Evolutionary conservation across 495 filamentous ascomycete genomes (phyloP), one percentile per base, ranked within the genome.

Genomic region (Hyaloscypha variabilis): DNA sequence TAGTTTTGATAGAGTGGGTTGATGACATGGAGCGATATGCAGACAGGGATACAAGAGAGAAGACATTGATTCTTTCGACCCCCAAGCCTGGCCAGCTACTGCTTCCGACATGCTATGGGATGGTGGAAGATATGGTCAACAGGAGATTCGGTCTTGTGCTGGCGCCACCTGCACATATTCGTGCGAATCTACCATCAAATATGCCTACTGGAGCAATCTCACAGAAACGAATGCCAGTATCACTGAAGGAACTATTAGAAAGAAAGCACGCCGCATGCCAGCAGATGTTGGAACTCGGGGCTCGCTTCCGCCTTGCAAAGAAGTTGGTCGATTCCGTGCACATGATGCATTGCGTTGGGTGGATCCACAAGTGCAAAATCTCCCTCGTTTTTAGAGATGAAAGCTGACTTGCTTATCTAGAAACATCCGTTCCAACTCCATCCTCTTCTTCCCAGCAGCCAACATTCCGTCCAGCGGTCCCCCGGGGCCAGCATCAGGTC

Each of bases 1-100:
- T 72, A 17, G 70, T 72, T 5, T 52, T 72, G 14, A 72, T 72
- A 19, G 70, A 72, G 55, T 72, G 70, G 70, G 64, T 65, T 21
- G 42, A 65, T 23, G 53, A 60, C 30, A 17, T 49, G 6, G 64
- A 67, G 46, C 55, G 60, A 26, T 61, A 72, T 56, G 58, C 53
- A 28, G 67, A 67, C 52, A 31, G 62, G 25, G 67, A 72, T 57
- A 66, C 56, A 11, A 62, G 58, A 25, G 63, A 60, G 25, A 69
- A 67, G 49, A 69, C 70, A 13, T 52, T 72, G 2, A 69, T 72
- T 53, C 64, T 72, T 26, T 67, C 70, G 4, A 67, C 70, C 8
- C 58, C 64, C 1, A 72, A 72, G 51, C 70, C 70, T n/a, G 70
- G 60, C 8, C 42, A 65, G 30, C 54, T 72, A 8, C 58, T 72